A percentile compares a stretch with the other conserved stretches of the same genome.
phyloP scores from a whole-genome alignment of 2,329 filamentous ascomycete genomes.

The Ceratocystis cacaofunesta region DNA sequence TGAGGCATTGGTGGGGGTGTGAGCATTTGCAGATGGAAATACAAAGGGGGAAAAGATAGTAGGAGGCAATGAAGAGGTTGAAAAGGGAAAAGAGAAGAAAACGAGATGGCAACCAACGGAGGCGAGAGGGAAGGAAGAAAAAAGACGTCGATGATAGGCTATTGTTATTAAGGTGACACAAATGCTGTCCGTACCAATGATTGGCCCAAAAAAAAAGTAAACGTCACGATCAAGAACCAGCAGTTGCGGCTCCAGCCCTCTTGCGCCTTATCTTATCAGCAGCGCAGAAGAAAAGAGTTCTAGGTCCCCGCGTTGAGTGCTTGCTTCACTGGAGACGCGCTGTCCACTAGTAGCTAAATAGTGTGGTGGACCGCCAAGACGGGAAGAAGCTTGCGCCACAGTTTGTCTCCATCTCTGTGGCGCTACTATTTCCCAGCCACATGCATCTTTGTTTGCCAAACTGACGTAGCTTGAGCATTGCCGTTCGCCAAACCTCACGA shows the following conservation, averaged over 20 bases:
- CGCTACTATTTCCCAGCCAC: background rate
- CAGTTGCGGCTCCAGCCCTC: background rate
- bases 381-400: background rate
- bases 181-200: too few relatives aligned
- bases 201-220: too few relatives aligned
- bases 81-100: background rate
- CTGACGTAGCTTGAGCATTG: background rate
- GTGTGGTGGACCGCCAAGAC: background rate
- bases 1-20: constrained; percentile 27
- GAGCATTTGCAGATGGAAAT: background rate
- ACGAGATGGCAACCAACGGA: background rate
- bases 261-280: background rate
- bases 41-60: too few relatives aligned
- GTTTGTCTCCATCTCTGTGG: background rate
- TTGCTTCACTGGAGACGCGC: background rate
- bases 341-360: background rate
- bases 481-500: background rate
- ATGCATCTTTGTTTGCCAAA: background rate
- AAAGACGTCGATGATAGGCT: too few relatives aligned
- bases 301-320: background rate
- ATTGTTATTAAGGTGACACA: too few relatives aligned
- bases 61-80: background rate
- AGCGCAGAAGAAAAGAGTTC: background rate
- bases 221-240: too few relatives aligned
- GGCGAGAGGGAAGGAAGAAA: background rate